These are phyloP conservation scores for Plectosphaerella sp. DNA, from an alignment of 2,329 filamentous ascomycete species.

Conservation along the genomic window DNA sequence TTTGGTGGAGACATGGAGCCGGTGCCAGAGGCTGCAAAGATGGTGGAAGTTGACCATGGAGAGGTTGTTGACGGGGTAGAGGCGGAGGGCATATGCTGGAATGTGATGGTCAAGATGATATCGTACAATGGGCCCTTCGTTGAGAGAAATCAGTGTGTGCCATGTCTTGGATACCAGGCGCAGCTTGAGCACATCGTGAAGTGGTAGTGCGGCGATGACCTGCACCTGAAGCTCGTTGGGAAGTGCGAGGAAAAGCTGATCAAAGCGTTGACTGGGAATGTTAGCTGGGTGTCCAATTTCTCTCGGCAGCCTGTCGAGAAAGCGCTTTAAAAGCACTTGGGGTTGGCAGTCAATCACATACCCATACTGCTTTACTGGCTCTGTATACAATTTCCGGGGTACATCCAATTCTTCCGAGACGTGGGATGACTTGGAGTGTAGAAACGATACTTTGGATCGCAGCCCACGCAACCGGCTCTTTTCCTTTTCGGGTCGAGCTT, in stretches of 20 bases:
- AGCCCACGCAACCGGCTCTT: slow-evolving; percentile 37
- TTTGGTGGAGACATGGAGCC: slow-evolving; percentile 60
- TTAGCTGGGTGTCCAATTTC: too few species aligned
- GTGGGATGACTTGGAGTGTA: slow-evolving; percentile 25
- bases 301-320: too few species aligned
- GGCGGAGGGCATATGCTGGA: slow-evolving; percentile 53
- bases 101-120: slow-evolving; percentile 57
- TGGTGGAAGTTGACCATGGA: slow-evolving; percentile 52
- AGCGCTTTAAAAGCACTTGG: too few species aligned
- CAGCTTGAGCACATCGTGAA: slow-evolving; percentile 56
- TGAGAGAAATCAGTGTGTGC: slow-evolving; percentile 54
- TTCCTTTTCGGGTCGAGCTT: slow-evolving; percentile 20
- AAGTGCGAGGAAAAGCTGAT: slow-evolving; percentile 52
- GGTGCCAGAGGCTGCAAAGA: slow-evolving; percentile 61
- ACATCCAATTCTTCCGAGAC: slow-evolving; percentile 15
- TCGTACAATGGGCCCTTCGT: slow-evolving; percentile 57
- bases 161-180: slow-evolving; percentile 54
- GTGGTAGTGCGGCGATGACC: slow-evolving; percentile 54
- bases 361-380: slow-evolving; percentile 16
- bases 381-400: background rate
- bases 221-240: slow-evolving; percentile 61
- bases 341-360: slow-evolving; percentile 8
- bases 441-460: slow-evolving; percentile 31
- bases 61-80: slow-evolving; percentile 51
- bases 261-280: slow-evolving; percentile 31